Evolutionary conservation across 164 flowering plant genomes (phyloP).

Genomic region (Amborella trichopoda): DNA sequence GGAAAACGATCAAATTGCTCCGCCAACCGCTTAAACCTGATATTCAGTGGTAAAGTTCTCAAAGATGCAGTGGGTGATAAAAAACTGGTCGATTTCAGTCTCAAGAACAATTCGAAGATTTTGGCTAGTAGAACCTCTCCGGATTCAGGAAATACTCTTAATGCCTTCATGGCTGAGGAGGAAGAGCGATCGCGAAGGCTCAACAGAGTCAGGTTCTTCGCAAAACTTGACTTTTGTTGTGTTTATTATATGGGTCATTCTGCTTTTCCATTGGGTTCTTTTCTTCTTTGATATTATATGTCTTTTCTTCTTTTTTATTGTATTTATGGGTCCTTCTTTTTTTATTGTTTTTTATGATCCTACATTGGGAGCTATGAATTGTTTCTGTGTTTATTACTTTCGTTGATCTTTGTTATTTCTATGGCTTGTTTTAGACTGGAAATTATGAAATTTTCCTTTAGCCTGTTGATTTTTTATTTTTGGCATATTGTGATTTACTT

Average conservation of each 20-base stretch:
- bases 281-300: neutral
- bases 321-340: neutral
- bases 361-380: neutral
- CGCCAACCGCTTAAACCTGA: constrained; percentile 48
- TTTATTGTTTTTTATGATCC: neutral
- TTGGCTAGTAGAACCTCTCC: constrained; percentile 28
- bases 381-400: neutral
- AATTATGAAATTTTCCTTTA: no score
- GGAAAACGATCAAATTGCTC: constrained; percentile 40
- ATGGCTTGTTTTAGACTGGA: no score
- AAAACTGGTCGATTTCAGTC: constrained; percentile 41
- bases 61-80: constrained; percentile 45
- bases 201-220: constrained; percentile 58
- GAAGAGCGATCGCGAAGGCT: constrained; percentile 59
- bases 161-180: constrained; percentile 58
- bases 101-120: constrained; percentile 60
- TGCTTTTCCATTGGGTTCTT: neutral
- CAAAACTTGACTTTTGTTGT: constrained; percentile 6
- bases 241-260: neutral
- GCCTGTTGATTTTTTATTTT: no score
- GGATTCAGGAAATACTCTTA: constrained; percentile 35
- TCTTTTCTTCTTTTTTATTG: neutral
- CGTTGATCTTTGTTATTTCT: no score
- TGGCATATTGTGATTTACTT: no score
- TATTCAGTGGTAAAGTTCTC: constrained; percentile 54